Evolutionary conservation across 2,329 filamentous ascomycete species (phyloP).

Genomic region (Paecilomyces variotii): DNA sequence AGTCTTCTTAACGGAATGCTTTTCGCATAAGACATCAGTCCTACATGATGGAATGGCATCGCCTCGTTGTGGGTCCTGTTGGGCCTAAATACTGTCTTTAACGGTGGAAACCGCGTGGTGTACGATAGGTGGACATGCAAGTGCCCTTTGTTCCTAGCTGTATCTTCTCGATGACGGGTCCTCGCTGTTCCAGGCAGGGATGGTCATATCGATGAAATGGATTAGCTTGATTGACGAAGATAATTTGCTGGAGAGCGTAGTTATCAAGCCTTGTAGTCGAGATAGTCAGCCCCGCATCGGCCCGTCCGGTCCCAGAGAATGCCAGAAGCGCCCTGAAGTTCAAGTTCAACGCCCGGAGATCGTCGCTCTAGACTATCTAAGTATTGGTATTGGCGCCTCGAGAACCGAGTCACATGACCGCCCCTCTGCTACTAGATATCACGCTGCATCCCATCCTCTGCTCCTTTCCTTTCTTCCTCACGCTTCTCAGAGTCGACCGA

Average conservation of each 20-base stretch:
- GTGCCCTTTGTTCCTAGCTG: neutral
- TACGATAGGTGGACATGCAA: neutral
- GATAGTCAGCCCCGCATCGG: neutral
- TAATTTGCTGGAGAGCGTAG: neutral
- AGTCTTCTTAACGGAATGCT: neutral
- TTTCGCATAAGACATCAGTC: neutral
- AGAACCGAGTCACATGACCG: slow-evolving; percentile 7
- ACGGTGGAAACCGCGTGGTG: neutral
- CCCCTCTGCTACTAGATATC: slow-evolving; percentile 20
- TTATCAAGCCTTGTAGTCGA: neutral
- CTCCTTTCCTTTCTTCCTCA: slow-evolving; percentile 36
- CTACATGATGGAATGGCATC: neutral
- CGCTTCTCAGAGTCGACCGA: slow-evolving; percentile 37
- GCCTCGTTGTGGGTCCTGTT: neutral
- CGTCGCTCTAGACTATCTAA: neutral
- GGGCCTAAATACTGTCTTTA: neutral
- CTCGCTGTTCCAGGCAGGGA: neutral
- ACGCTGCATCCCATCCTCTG: slow-evolving; percentile 31
- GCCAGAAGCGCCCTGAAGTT: neutral
- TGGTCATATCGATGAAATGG: neutral
- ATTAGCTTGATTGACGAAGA: neutral
- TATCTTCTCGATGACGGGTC: neutral
- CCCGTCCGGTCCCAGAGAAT: neutral
- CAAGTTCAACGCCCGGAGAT: neutral
- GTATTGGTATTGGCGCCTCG: neutral